phyloP scores from a whole-genome alignment of 371 early-diverging fungal genomes.

The Coemansia sp. region DNA sequence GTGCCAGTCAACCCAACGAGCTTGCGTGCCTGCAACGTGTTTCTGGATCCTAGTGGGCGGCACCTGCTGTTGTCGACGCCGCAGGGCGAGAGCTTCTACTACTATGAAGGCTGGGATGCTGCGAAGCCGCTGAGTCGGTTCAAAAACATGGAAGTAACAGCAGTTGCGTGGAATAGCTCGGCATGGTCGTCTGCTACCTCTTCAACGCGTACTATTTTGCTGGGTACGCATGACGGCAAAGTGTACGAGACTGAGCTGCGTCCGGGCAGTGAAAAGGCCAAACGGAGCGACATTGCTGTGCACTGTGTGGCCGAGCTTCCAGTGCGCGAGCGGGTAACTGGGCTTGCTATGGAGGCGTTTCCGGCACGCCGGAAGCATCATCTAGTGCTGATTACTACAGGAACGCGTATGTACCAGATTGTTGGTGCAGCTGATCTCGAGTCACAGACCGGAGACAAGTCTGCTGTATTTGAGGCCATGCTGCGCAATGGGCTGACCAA shows the following conservation, averaged over 20 bases:
- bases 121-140: conserved; percentile 67
- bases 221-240: conserved; percentile 80
- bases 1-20: conserved; percentile 64
- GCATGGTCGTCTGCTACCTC: conserved; percentile 27
- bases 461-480: conserved; percentile 72
- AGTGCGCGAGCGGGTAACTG: conserved; percentile 70
- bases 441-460: conserved; percentile 56
- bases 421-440: conserved; percentile 68
- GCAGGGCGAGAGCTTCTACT: conserved; percentile 84
- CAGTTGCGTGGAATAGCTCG: conserved; percentile 83
- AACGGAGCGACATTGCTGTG: conserved; percentile 74
- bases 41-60: conserved; percentile 83
- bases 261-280: conserved; percentile 66
- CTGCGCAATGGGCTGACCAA: conserved; percentile 54
- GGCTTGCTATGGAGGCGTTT: conserved; percentile 76
- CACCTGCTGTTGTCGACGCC: conserved; percentile 82
- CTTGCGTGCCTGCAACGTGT: conserved; percentile 66
- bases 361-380: conserved; percentile 70
- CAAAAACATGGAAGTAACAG: conserved; percentile 65
- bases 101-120: conserved; percentile 71
- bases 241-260: conserved; percentile 84
- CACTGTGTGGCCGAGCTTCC: conserved; percentile 66
- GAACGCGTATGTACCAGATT: conserved; percentile 82
- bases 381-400: conserved; percentile 73
- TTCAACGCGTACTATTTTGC: conserved; percentile 74